Evolutionary conservation across 768 basidiomycete species (phyloP).

Genomic region (Lactarius hengduanensis): DNA sequence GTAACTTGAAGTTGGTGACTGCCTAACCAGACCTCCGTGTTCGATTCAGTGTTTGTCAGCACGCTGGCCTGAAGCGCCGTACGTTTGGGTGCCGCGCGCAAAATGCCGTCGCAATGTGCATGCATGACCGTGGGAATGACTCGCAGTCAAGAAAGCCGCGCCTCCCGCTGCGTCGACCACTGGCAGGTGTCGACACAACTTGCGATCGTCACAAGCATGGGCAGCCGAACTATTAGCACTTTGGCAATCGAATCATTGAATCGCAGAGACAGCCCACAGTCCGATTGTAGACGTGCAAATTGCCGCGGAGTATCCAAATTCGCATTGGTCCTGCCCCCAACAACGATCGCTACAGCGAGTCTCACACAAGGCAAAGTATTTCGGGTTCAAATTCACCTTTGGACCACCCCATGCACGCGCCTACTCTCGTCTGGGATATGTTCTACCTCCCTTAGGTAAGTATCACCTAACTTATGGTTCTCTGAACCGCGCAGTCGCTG

Average conservation of each 20-base stretch:
- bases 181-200: neutral
- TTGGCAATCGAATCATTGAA: neutral
- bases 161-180: no score
- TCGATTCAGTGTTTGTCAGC: no score
- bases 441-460: neutral
- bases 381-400: neutral
- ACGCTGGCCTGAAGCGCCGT: no score
- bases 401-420: neutral
- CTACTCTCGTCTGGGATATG: neutral
- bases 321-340: neutral
- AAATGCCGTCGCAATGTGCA: neutral
- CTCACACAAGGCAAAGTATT: no score
- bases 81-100: neutral
- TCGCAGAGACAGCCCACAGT: neutral
- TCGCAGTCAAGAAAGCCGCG: no score
- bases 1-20: no score
- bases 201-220: neutral
- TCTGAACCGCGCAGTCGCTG: neutral
- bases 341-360: neutral
- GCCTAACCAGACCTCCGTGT: no score
- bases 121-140: neutral
- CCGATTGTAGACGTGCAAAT: neutral
- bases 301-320: neutral
- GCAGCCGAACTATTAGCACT: neutral
- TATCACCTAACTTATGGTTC: neutral